A percentile compares a stretch with the other conserved stretches of the same genome.
phyloP scores from a whole-genome alignment of 169 alveolate genomes.

The Cryptosporidium ryanae region DNA sequence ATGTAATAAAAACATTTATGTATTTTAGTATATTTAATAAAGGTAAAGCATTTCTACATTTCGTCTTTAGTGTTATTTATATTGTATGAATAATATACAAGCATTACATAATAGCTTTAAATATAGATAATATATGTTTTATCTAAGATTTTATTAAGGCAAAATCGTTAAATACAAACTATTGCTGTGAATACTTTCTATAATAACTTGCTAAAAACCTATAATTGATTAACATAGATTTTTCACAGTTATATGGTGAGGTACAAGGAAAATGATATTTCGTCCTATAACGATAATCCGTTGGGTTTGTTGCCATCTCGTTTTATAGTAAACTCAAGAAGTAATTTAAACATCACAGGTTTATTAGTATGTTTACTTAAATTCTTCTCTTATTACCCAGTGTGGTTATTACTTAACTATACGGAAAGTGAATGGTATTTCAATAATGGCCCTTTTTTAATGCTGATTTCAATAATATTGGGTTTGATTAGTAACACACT shows the following conservation, averaged over 20 bases:
- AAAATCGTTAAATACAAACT: too few relatives aligned
- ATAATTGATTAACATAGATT: too few relatives aligned
- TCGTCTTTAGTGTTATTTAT: too few relatives aligned
- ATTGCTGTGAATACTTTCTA: too few relatives aligned
- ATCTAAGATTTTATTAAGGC: too few relatives aligned
- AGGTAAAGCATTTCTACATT: too few relatives aligned
- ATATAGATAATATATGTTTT: too few relatives aligned
- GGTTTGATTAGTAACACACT: slow-evolving; percentile 44
- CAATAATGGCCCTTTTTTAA: slow-evolving; percentile 58
- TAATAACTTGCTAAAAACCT: too few relatives aligned
- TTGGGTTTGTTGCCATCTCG: slow-evolving; percentile 75
- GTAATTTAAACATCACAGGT: slow-evolving; percentile 47
- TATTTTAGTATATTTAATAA: too few relatives aligned
- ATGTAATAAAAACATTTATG: too few relatives aligned
- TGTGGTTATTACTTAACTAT: slow-evolving; percentile 57
- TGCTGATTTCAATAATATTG: slow-evolving; percentile 6
- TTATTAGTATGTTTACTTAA: slow-evolving; percentile 49
- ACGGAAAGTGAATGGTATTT: slow-evolving; percentile 54
- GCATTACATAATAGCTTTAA: too few relatives aligned
- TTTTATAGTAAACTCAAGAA: slow-evolving; percentile 49
- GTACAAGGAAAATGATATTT: slow-evolving; percentile 59
- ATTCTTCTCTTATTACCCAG: slow-evolving; percentile 59
- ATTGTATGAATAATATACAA: too few relatives aligned
- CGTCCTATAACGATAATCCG: slow-evolving; percentile 51
- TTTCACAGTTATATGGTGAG: slow-evolving; percentile 50